Evolutionary conservation across 768 basidiomycete genomes (phyloP), one percentile per base, ranked within the genome.

Genomic region (Collybia sp.): DNA sequence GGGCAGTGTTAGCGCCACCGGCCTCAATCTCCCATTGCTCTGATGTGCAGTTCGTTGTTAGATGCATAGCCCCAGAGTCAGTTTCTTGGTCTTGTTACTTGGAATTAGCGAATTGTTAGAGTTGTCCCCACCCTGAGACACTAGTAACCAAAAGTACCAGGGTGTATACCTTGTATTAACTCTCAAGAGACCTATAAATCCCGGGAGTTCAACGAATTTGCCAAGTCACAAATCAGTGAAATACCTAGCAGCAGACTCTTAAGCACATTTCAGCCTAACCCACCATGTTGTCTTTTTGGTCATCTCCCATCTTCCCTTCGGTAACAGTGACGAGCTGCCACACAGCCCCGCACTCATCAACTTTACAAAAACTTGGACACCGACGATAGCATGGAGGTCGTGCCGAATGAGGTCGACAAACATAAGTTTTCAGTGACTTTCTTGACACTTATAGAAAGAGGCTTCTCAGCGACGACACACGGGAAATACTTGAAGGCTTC

Each of bases 401-500:
- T 96, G 89, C 31, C 93, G 81, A 56, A 95, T 95, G 40, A 98
- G 79, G 61, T 97, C 94, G 18, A 96, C 94, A 51, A 98, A 95
- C 94, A 98, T 97, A 46, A 98, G 61, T 98, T 98, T 69, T 97
- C 94, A 0, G 93, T 93, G 2, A 94, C 82, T 63, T 98, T 94
- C 62, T 98, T 98, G 37, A 68, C 71, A 61, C 77, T 86, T 5
- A 83, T 82, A 12, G 70, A 71, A 46, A 87, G 64, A 12, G 75
- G 61, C 63, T 82, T 54, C 55, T 85, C 82, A n/a, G 84, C 84
- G 40, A 80, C 75, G 44, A 73, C 78, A 20, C 79, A 79, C 13
- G 76, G 83, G 47, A n/a, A n/a, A 84, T 72, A 8, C 70, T 71
- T 6, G 18, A 91, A 72, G 1, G 94, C 96, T 6, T 94, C 94